Conservation (phyloP, 1,139 yeast species). For the Nakaseomyces uthaithaninus region DNA sequence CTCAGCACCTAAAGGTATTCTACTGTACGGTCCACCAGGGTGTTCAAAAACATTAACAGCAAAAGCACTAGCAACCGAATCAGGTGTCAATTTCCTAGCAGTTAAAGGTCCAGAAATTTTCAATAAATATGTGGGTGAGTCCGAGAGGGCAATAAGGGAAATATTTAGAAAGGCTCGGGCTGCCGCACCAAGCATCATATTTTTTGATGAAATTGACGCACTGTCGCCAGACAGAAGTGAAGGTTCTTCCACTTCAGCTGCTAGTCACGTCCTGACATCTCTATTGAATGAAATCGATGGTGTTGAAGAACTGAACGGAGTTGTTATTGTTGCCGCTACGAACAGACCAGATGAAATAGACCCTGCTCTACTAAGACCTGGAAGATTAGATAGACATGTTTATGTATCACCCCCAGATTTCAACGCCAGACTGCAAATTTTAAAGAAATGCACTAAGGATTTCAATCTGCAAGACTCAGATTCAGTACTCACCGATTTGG, state of each 20-base stretch:
- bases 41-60: conserved; percentile 93
- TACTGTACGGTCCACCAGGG: conserved; percentile 94
- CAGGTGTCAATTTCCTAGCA: conserved; percentile 84
- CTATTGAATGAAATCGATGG: conserved; percentile 92
- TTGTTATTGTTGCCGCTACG: conserved; percentile 89
- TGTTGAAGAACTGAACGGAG: conserved; percentile 87
- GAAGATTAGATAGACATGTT: conserved; percentile 84
- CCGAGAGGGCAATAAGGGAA: conserved; percentile 82
- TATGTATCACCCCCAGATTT: conserved; percentile 87
- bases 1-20: conserved; percentile 82
- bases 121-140: conserved; percentile 91
- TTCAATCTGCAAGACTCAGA: conserved; percentile 40
- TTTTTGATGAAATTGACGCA: conserved; percentile 94
- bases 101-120: conserved; percentile 95
- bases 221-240: conserved; percentile 65
- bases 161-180: conserved; percentile 86
- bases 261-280: conserved; percentile 81
- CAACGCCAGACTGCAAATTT: conserved; percentile 68
- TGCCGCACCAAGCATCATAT: conserved; percentile 86
- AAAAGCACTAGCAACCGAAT: conserved; percentile 89
- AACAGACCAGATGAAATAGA: conserved; percentile 91
- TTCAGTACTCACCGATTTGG: conserved; percentile 47
- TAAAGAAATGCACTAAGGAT: conserved; percentile 55
- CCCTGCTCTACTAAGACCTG: conserved; percentile 86
- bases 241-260: conserved; percentile 59